Conservation (phyloP, 2,329 filamentous ascomycete species). For the Scleromitrula shiraiana region DNA sequence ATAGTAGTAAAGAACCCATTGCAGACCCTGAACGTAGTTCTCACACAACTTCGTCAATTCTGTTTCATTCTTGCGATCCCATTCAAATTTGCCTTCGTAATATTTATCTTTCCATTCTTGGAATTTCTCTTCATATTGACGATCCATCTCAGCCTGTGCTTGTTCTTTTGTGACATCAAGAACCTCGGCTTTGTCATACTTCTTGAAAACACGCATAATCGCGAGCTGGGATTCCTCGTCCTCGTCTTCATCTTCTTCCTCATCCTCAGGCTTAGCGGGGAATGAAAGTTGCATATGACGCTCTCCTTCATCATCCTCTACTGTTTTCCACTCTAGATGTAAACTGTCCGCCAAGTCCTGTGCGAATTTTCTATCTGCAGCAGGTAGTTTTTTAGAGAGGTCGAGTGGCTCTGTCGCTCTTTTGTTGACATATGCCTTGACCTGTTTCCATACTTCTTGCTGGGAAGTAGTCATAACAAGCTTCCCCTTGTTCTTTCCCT, state of each 20-base stretch:
- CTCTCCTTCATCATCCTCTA: constrained; percentile 56
- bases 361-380: constrained; percentile 86
- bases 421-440: constrained; percentile 75
- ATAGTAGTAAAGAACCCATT: constrained; percentile 98
- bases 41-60: constrained; percentile 78
- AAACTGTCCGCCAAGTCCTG: constrained; percentile 72
- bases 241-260: constrained; percentile 58
- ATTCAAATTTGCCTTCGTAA: constrained; percentile 85
- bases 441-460: constrained; percentile 70
- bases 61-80: constrained; percentile 71
- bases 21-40: constrained; percentile 94
- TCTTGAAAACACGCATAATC: constrained; percentile 74
- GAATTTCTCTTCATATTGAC: constrained; percentile 87
- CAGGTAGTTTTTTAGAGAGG: constrained; percentile 64
- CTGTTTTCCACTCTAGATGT: constrained; percentile 56
- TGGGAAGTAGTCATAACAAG: constrained; percentile 72
- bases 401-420: constrained; percentile 59
- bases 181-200: constrained; percentile 84
- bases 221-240: constrained; percentile 82
- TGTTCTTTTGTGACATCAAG: constrained; percentile 74
- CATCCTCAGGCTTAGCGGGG: constrained; percentile 41
- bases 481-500: constrained; percentile 54
- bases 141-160: constrained; percentile 68
- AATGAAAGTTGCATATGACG: constrained; percentile 58
- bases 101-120: constrained; percentile 90